phyloP scores from a whole-genome alignment of 768 basidiomycete species.

The Rhodotorula kratochvilovae region DNA sequence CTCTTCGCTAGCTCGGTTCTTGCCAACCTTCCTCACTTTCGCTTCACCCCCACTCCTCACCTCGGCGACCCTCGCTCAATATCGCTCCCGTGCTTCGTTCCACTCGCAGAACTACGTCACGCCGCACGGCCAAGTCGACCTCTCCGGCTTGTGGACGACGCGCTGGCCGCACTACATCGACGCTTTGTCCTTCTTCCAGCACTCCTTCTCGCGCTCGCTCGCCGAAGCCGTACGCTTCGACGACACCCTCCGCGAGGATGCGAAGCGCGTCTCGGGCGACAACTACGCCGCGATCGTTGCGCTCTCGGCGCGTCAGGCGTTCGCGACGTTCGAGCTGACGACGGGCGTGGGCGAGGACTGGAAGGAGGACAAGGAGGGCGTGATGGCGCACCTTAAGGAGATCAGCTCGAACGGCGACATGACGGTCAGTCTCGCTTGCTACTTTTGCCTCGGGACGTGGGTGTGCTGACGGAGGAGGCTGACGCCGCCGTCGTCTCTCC shows the following conservation, averaged over 20 bases:
- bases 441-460: no score
- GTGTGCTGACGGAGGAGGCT: not conserved
- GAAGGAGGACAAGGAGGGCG: constrained; percentile 16
- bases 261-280: constrained; percentile 29
- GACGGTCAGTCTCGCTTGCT: not conserved
- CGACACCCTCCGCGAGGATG: constrained; percentile 18
- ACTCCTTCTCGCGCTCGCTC: constrained; percentile 17
- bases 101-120: constrained; percentile 28
- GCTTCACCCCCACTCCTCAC: accelerated
- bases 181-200: constrained; percentile 24
- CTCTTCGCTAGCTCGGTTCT: no score
- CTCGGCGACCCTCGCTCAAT: no score
- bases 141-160: constrained; percentile 27
- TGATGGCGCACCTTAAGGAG: constrained; percentile 33
- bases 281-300: constrained; percentile 38
- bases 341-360: constrained; percentile 17
- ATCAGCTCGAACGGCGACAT: constrained; percentile 21
- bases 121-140: constrained; percentile 1
- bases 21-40: no score
- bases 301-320: constrained; percentile 38
- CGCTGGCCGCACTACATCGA: constrained; percentile 1
- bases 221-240: constrained; percentile 26
- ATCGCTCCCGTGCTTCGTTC: not conserved
- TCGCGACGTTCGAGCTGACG: constrained; percentile 40
- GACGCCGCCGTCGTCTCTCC: no score